These are phyloP conservation scores for Astragalus membranaceus DNA, from an alignment of 306 rosid genomes.

Conservation along the genomic window DNA sequence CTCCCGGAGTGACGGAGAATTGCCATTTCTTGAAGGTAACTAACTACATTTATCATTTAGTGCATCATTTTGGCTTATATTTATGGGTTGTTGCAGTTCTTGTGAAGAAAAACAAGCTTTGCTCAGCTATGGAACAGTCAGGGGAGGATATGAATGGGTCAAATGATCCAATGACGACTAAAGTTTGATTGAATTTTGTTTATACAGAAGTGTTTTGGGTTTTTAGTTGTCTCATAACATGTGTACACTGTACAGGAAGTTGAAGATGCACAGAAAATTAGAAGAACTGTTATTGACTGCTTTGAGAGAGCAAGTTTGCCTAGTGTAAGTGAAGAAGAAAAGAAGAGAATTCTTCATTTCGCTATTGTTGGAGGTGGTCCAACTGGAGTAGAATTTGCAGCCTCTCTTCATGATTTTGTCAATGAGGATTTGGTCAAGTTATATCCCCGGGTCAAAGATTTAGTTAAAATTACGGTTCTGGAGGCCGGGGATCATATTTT, in stretches of 20 bases:
- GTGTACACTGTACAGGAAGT: constrained; percentile 65
- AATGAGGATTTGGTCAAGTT: constrained; percentile 66
- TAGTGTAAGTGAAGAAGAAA: constrained; percentile 71
- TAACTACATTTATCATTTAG: constrained; percentile 15
- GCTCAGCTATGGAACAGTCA: neutral
- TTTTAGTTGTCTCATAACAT: constrained; percentile 10
- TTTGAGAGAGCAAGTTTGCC: constrained; percentile 93
- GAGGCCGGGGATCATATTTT: constrained; percentile 92
- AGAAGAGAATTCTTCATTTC: constrained; percentile 87
- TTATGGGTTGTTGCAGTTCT: neutral
- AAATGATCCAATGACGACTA: neutral
- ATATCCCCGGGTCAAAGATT: constrained; percentile 68
- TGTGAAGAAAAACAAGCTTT: neutral
- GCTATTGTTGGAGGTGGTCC: constrained; percentile 99
- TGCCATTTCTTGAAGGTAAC: constrained; percentile 95
- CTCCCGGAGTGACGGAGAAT: constrained; percentile 91
- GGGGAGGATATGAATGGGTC: neutral
- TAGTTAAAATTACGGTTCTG: constrained; percentile 78
- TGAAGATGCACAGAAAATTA: constrained; percentile 94
- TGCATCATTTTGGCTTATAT: neutral
- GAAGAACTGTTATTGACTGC: constrained; percentile 91
- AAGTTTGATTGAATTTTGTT: neutral
- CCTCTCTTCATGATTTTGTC: constrained; percentile 88
- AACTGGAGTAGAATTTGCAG: constrained; percentile 98
- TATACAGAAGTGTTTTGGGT: neutral